phyloP scores from a whole-genome alignment of 176 grass and related monocot species.

The Musa schizocarpa region DNA sequence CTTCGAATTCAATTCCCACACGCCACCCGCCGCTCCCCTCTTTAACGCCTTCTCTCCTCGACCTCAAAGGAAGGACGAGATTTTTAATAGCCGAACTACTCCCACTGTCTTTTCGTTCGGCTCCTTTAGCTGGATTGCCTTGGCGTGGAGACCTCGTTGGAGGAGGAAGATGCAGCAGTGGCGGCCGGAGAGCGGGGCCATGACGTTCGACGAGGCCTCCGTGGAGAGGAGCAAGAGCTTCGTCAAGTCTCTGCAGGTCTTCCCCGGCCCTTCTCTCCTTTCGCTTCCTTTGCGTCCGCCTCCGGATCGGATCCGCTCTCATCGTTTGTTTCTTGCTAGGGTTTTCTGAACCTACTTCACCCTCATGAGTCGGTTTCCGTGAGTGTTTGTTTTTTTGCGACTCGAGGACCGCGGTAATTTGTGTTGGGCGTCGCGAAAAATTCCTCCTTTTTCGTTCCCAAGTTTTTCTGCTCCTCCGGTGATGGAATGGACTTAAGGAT shows the following conservation, averaged over 20 bases:
- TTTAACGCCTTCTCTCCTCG: background rate
- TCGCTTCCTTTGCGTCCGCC: background rate
- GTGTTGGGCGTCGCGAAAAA: too few relatives aligned
- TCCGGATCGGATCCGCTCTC: background rate
- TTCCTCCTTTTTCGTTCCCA: too few relatives aligned
- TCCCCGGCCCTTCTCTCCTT: background rate
- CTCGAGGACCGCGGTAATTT: too few relatives aligned
- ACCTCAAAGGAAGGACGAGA: background rate
- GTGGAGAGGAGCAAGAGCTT: conserved; percentile 99
- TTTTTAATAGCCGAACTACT: background rate
- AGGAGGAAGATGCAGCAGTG: conserved; percentile 25
- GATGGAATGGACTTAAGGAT: too few relatives aligned
- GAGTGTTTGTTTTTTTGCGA: too few relatives aligned
- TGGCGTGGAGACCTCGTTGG: background rate
- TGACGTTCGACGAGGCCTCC: conserved; percentile 86
- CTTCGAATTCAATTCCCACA: conserved; percentile 3
- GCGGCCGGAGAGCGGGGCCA: conserved; percentile 25
- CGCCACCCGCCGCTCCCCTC: background rate
- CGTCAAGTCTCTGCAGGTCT: conserved; percentile 83
- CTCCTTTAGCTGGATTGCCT: too few relatives aligned
- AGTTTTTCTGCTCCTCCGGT: too few relatives aligned
- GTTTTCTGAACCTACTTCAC: background rate
- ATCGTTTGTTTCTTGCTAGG: background rate
- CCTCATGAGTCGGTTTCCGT: too few relatives aligned
- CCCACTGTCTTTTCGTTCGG: background rate